Conservation (phyloP, 2,329 filamentous ascomycete genomes). For the Pseudocercospora crystallina region DNA sequence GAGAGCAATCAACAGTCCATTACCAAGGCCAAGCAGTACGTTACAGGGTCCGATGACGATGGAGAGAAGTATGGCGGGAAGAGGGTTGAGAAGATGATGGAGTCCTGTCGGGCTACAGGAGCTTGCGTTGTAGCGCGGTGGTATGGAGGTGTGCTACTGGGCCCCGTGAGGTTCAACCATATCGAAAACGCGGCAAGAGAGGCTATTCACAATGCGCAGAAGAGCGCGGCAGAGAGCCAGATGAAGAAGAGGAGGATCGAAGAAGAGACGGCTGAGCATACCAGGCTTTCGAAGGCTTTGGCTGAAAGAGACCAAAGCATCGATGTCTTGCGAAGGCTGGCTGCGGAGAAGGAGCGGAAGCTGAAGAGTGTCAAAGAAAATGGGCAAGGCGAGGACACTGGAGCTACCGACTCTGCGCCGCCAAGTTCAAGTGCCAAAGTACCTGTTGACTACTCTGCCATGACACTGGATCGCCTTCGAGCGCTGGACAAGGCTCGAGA, state of each 20-base stretch:
- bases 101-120: constrained; percentile 45
- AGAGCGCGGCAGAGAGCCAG: constrained; percentile 30
- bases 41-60: constrained; percentile 53
- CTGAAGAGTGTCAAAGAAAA: constrained; percentile 28
- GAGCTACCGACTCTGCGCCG: neutral
- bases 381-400: constrained; percentile 1
- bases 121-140: constrained; percentile 54
- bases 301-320: constrained; percentile 51
- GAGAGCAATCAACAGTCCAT: constrained; percentile 50
- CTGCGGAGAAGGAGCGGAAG: constrained; percentile 46
- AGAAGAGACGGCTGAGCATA: constrained; percentile 33
- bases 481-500: constrained; percentile 53
- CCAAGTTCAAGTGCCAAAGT: constrained; percentile 8
- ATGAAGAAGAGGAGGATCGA: constrained; percentile 36
- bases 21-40: constrained; percentile 40
- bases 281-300: constrained; percentile 43
- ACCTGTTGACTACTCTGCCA: constrained; percentile 41
- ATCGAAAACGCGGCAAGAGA: constrained; percentile 52
- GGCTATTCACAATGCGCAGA: constrained; percentile 46
- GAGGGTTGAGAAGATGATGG: constrained; percentile 48
- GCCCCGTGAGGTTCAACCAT: constrained; percentile 54
- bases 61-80: constrained; percentile 55
- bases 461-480: constrained; percentile 43
- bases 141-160: constrained; percentile 52
- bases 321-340: constrained; percentile 45